A percentile compares a stretch with the other conserved stretches of the same genome.
Evolutionary conservation across 768 basidiomycete species (phyloP).

Genomic region (Dacryopinax primogenitus): DNA sequence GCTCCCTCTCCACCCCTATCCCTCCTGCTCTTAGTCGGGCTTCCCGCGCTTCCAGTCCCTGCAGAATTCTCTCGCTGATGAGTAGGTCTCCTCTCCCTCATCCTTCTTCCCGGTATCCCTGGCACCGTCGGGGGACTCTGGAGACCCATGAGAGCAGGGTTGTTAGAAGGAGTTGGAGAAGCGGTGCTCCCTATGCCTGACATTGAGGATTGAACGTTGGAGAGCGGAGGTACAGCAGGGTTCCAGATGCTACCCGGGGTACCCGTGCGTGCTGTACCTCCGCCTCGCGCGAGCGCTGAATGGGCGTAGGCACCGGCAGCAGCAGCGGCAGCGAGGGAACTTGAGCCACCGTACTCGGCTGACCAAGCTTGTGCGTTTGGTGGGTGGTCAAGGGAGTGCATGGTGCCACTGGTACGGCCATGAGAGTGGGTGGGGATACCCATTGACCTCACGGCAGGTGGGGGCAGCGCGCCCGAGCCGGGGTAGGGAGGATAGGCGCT

Average conservation of each 20-base stretch:
- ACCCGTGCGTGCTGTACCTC: neutral
- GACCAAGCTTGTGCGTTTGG: neutral
- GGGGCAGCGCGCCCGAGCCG: neutral
- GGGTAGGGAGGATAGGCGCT: constrained; percentile 3
- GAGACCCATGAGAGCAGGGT: neutral
- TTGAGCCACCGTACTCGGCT: neutral
- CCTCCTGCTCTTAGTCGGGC: neutral
- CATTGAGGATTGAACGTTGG: neutral
- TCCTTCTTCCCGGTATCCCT: neutral
- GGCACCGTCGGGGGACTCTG: neutral
- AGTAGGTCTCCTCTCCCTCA: neutral
- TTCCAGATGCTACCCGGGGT: neutral
- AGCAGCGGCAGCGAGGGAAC: neutral
- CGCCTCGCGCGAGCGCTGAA: neutral
- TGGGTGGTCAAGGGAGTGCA: neutral
- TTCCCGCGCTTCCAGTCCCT: neutral
- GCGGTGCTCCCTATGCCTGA: too few relatives aligned
- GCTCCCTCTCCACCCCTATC: neutral
- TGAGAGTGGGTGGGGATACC: neutral
- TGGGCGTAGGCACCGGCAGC: neutral
- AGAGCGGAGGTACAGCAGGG: neutral
- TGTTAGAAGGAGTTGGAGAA: neutral
- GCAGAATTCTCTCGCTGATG: neutral
- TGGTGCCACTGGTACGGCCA: neutral
- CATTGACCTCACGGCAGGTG: neutral